phyloP scores from a whole-genome alignment of 2,329 filamentous ascomycete species.

The Pyrenophora teres region DNA sequence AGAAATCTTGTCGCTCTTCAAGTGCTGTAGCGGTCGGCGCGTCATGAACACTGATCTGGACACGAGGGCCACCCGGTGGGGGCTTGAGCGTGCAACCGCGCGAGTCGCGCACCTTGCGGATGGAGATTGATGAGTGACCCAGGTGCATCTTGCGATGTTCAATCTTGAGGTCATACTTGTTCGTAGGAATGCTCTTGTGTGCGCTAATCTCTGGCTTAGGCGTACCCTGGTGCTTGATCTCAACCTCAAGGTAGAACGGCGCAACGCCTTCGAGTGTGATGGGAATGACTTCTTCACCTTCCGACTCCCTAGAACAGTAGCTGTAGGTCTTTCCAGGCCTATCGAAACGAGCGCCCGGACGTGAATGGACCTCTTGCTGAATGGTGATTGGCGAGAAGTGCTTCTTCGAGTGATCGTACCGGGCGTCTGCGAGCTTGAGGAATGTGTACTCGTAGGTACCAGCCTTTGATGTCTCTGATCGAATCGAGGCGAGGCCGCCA shows the following conservation, averaged over 20 bases:
- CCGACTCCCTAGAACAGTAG: conserved; percentile 85
- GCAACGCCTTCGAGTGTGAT: conserved; percentile 81
- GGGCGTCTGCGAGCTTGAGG: conserved; percentile 77
- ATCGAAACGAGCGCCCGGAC: conserved; percentile 79
- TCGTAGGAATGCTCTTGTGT: conserved; percentile 76
- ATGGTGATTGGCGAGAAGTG: conserved; percentile 70
- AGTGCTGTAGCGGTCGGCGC: conserved; percentile 88
- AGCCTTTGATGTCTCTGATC: conserved; percentile 82
- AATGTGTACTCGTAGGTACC: conserved; percentile 89
- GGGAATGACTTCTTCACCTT: conserved; percentile 83
- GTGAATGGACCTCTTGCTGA: conserved; percentile 81
- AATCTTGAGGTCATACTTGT: conserved; percentile 78
- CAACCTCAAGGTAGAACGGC: conserved; percentile 88
- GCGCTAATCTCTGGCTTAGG: conserved; percentile 79
- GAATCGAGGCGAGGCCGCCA: conserved; percentile 74
- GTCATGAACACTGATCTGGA: conserved; percentile 91
- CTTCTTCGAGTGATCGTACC: conserved; percentile 76
- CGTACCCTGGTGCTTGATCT: conserved; percentile 88
- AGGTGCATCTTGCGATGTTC: conserved; percentile 83
- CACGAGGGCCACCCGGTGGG: conserved; percentile 67
- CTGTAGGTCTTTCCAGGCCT: conserved; percentile 93
- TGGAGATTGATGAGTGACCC: conserved; percentile 85
- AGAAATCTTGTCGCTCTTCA: conserved; percentile 85
- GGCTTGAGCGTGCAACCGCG: conserved; percentile 83
- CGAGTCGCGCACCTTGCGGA: conserved; percentile 86